Percentiles rank a stretch among this genome's conserved stretches.
These are phyloP conservation scores for Boeremia exigua DNA, from an alignment of 2,329 filamentous ascomycete genomes.

Conservation along the genomic window DNA sequence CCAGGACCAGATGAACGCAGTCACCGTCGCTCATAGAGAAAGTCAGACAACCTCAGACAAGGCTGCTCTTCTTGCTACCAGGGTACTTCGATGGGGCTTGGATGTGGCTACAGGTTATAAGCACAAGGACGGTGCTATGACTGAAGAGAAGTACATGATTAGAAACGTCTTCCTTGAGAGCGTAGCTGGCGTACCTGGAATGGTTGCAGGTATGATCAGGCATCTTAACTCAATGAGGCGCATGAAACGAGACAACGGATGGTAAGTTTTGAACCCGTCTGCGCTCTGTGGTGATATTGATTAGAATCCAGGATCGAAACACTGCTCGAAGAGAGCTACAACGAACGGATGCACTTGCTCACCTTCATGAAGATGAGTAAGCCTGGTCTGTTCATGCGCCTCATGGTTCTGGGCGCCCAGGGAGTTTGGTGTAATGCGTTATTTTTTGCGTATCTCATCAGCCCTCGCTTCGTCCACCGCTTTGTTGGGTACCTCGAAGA, in stretches of 20 bases:
- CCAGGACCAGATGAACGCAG: slow-evolving; percentile 75
- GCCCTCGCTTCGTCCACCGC: slow-evolving; percentile 85
- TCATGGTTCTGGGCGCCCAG: slow-evolving; percentile 88
- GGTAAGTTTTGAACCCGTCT: slow-evolving; percentile 50
- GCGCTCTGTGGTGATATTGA: slow-evolving; percentile 11
- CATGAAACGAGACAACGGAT: slow-evolving; percentile 93
- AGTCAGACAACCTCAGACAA: slow-evolving; percentile 77
- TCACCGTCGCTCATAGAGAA: slow-evolving; percentile 78
- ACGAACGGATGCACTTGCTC: slow-evolving; percentile 91
- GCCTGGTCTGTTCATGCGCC: slow-evolving; percentile 86
- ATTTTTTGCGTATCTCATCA: slow-evolving; percentile 87
- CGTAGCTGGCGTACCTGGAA: slow-evolving; percentile 92
- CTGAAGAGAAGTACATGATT: slow-evolving; percentile 86
- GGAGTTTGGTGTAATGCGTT: slow-evolving; percentile 96
- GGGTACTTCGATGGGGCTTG: slow-evolving; percentile 77
- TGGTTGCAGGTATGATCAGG: slow-evolving; percentile 94
- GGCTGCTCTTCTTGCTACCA: slow-evolving; percentile 77
- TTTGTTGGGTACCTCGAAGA: slow-evolving; percentile 98
- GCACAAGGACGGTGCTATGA: slow-evolving; percentile 75
- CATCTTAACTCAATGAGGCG: slow-evolving; percentile 84
- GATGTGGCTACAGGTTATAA: slow-evolving; percentile 82
- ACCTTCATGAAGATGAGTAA: slow-evolving; percentile 92
- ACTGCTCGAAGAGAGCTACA: slow-evolving; percentile 86
- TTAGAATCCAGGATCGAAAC: slow-evolving; percentile 77
- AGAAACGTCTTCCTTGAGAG: slow-evolving; percentile 93